A percentile compares a stretch with the other conserved stretches of the same genome.
Evolutionary conservation across 2,329 filamentous ascomycete genomes (phyloP).

Genomic region (Penicillium sp.): DNA sequence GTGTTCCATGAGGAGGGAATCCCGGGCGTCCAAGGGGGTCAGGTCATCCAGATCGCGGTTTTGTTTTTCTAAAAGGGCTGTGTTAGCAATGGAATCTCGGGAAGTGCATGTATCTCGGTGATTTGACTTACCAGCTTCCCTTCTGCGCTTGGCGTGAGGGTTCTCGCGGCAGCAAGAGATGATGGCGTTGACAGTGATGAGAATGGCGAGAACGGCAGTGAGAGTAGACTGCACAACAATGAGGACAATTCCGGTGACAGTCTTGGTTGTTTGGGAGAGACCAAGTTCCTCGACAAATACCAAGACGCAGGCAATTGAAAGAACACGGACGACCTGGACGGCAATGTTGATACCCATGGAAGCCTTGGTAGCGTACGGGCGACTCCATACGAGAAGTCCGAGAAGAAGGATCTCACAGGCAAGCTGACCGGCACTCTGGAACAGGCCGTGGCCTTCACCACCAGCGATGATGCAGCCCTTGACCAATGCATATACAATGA

Average conservation of each 20-base stretch:
- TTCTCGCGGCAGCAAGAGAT: slow-evolving; percentile 82
- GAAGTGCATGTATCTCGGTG: background rate
- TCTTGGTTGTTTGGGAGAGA: slow-evolving; percentile 88
- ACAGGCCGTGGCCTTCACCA: slow-evolving; percentile 80
- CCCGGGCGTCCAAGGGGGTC: slow-evolving; percentile 79
- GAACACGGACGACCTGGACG: slow-evolving; percentile 84
- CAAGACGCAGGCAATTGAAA: slow-evolving; percentile 86
- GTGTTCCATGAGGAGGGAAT: slow-evolving; percentile 68
- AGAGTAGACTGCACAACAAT: slow-evolving; percentile 88
- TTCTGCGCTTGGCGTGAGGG: slow-evolving; percentile 83
- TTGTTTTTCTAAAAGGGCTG: slow-evolving; percentile 64
- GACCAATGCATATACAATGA: slow-evolving; percentile 85
- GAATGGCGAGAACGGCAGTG: slow-evolving; percentile 78
- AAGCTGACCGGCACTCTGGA: slow-evolving; percentile 78
- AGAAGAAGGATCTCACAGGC: slow-evolving; percentile 81
- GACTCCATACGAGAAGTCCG: slow-evolving; percentile 75
- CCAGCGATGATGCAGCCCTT: slow-evolving; percentile 85
- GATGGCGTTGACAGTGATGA: slow-evolving; percentile 87
- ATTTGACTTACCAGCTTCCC: slow-evolving; percentile 75
- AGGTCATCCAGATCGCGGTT: slow-evolving; percentile 77
- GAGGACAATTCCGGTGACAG: slow-evolving; percentile 86
- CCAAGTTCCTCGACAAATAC: slow-evolving; percentile 93
- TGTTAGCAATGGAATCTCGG: slow-evolving; percentile 23
- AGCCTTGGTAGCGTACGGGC: slow-evolving; percentile 83
- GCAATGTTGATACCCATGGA: slow-evolving; percentile 91